Evolutionary conservation across 2,329 filamentous ascomycete genomes (phyloP).

Genomic region (Fusarium chuoi): DNA sequence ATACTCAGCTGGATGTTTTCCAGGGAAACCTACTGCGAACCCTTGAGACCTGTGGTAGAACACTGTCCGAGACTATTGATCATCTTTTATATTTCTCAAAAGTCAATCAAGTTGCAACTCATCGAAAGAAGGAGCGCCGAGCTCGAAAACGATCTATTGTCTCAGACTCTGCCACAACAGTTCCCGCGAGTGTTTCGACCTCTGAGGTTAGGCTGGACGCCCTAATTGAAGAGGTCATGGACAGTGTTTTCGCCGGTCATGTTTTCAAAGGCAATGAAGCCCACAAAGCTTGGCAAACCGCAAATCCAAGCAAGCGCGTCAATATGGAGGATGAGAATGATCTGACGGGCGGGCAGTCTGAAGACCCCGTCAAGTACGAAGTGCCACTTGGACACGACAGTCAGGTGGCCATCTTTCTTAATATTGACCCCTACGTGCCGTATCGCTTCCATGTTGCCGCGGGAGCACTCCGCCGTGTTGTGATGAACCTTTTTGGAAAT

Average conservation of each 20-base stretch:
- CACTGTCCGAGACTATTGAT: slow-evolving; percentile 64
- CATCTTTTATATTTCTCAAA: slow-evolving; percentile 65
- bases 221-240: slow-evolving; percentile 37
- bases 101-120: slow-evolving; percentile 54
- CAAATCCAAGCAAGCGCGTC: not conserved
- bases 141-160: slow-evolving; percentile 13
- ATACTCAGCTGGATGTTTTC: slow-evolving; percentile 58
- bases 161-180: not conserved
- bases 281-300: slow-evolving; percentile 23
- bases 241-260: slow-evolving; percentile 38
- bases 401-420: slow-evolving; percentile 46
- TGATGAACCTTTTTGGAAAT: slow-evolving; percentile 73
- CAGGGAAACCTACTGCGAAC: slow-evolving; percentile 60
- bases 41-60: slow-evolving; percentile 61
- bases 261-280: slow-evolving; percentile 29
- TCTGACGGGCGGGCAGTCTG: not conserved
- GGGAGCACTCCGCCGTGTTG: slow-evolving; percentile 61
- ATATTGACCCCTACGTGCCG: slow-evolving; percentile 54
- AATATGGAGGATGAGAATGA: not conserved
- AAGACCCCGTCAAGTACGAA: slow-evolving; percentile 1
- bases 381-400: slow-evolving; percentile 17
- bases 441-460: slow-evolving; percentile 67
- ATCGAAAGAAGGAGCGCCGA: slow-evolving; percentile 20
- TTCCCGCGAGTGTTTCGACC: not conserved
- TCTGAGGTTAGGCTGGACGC: slow-evolving; percentile 27